Base-by-base conservation (phyloP, 2,329 filamentous ascomycete species). In the Aspergillus quadricinctus region DNA sequence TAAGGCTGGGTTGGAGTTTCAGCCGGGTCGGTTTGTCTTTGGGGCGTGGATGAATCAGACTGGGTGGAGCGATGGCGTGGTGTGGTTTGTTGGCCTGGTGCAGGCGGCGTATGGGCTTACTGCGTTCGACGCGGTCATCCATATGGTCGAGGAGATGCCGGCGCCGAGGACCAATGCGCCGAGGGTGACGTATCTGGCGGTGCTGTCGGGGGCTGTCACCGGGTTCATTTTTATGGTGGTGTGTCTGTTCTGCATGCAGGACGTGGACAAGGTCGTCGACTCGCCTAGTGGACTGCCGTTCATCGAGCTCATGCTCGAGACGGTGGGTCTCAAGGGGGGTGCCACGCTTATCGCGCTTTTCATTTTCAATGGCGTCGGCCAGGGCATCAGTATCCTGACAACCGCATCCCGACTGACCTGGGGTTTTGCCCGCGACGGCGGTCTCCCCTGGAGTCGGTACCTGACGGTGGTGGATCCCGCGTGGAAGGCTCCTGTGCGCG, bases 111-210 rank as follows among this genome's bases (percentile, higher is more conserved):
- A 84, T 54, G 82, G 80, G 1, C 68, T 83, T 17, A 83, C 80
- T 0, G 82, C 81, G 1, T 84, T 84, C 59, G 82, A 85, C 62
- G 80, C 81, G 0, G 81, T 82, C 35, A 82, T 84, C 40, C 82
- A 85, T 64, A 78, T 84, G 73, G 78, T 82, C 2, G 82, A 84
- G 60, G 81, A 84, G 62, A 81, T 84, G 1, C 81, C 81, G 1
- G 69, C 74, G 3, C 81, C 82, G 1, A 70, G 80, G 29, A 77
- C 70, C 37, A 82, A 81, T 54, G 78, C 77, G 0, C 82, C 82
- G 0, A 72, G 72, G 17, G 76, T 80, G 3, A 82, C 84, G 59
- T 83, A 77, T 72, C 73, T 83, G 19, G 78, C 81, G 0, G 78
- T 84, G 0, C 57, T 77, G 0, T 74, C 75, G n/a, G 77, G 80